A percentile compares a stretch with the other conserved stretches of the same genome.
Evolutionary conservation across 2,329 filamentous ascomycete species (phyloP).

Genomic region (Ophiostoma sp.): DNA sequence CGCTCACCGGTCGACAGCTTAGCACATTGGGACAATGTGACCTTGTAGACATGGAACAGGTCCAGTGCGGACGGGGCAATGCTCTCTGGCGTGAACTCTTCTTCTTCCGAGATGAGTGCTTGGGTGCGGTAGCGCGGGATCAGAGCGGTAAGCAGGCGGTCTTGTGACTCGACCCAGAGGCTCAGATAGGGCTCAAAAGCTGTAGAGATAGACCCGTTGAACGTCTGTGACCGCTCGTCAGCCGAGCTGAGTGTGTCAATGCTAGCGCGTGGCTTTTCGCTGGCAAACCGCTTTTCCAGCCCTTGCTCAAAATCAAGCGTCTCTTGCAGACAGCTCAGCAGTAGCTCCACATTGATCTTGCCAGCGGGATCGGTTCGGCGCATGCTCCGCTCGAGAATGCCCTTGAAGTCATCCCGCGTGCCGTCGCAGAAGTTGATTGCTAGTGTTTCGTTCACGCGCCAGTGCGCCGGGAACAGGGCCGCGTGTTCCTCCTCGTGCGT

Average conservation of each 20-base stretch:
- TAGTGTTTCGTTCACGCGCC: constrained; percentile 85
- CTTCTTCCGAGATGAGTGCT: constrained; percentile 71
- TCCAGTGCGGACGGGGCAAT: constrained; percentile 94
- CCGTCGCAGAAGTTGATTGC: constrained; percentile 92
- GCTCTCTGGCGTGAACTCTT: constrained; percentile 85
- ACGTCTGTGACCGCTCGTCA: constrained; percentile 69
- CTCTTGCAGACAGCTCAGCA: constrained; percentile 47
- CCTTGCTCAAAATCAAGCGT: constrained; percentile 95
- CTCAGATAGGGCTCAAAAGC: constrained; percentile 97
- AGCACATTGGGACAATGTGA: constrained; percentile 87
- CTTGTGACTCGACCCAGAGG: constrained; percentile 94
- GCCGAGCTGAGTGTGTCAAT: constrained; percentile 82
- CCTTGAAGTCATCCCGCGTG: constrained; percentile 91
- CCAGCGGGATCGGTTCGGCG: constrained; percentile 62
- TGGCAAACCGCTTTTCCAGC: constrained; percentile 73
- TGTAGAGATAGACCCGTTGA: constrained; percentile 87
- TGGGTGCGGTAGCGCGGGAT: constrained; percentile 85
- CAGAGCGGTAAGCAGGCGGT: constrained; percentile 75
- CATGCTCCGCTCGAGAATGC: constrained; percentile 83
- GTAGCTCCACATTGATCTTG: constrained; percentile 47
- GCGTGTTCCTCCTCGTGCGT: constrained; percentile 92
- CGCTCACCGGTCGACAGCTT: constrained; percentile 90
- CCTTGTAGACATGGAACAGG: constrained; percentile 93
- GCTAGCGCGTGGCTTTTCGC: constrained; percentile 58
- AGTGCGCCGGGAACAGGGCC: constrained; percentile 75